Evolutionary conservation across 352 stramenopile species (phyloP), one percentile per base, ranked within the genome.

Genomic region (Phytopythium ostracodes): DNA sequence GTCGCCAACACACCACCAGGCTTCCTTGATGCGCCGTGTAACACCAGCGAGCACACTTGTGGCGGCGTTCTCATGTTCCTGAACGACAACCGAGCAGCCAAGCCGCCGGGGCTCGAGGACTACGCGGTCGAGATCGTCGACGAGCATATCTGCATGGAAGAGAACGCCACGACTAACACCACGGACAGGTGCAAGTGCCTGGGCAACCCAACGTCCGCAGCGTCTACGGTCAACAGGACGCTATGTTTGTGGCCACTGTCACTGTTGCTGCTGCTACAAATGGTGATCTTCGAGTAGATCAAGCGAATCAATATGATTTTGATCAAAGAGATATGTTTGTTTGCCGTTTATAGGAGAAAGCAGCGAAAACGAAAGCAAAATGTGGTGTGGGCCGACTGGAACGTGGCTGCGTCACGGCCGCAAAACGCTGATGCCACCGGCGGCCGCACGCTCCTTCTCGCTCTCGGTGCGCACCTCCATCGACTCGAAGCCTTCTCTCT

Each of bases 401-500:
- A n/a, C n/a, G n/a, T 66, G 44, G 11, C n/a, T 4, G 31, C 52
- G 12, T 58, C 73, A 80, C 68, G 53, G 70, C 60, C 76, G 76
- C 68, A 86, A 65, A 51, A 64, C 71, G 38, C 60, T 60, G 47
- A 24, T 22, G 17, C 44, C 25, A 12, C 58, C 55, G 24, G 52
- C 59, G 62, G 67, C 70, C 44, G 66, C 68, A 52, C 73, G 77
- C 60, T 87, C 77, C 51, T 84, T 87, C 22, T 90, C 83, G 54
- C 75, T 82, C 46, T 89, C 79, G 14, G 83, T 92, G 27, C 81
- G 77, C 59, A 92, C 83, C 50, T 91, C 70, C 83, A 92, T 92
- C 0, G 69, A 81, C 70, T 89, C 75, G 52, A 85, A 92, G n/a
- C 85, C 82, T 29, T 89, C 79, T 44, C 79, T 78, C 54, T 92